Evolutionary conservation across 805 yeast genomes (phyloP).

Genomic region (Saturnispora silvae): DNA sequence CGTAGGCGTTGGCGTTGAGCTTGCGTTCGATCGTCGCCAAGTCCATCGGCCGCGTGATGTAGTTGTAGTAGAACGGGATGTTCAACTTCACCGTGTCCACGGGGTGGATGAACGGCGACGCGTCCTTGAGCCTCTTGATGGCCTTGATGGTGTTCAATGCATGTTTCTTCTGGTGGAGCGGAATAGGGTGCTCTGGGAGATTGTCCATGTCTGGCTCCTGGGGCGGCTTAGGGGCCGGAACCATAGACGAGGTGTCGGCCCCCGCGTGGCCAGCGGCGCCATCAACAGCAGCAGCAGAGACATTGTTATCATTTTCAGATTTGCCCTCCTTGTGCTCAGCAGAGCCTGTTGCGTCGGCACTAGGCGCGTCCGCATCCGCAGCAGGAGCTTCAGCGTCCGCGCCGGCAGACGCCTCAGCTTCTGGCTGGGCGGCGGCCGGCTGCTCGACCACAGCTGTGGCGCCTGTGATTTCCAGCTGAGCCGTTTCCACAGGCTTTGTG

Average conservation of each 20-base stretch:
- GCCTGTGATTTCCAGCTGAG: background rate
- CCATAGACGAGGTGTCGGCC: constrained; percentile 21
- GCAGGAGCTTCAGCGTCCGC: background rate
- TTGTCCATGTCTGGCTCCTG: constrained; percentile 64
- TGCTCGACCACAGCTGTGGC: too few relatives aligned
- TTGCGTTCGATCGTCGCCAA: constrained; percentile 82
- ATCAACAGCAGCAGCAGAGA: background rate
- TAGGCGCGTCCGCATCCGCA: background rate
- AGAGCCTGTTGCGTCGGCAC: background rate
- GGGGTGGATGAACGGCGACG: constrained; percentile 79
- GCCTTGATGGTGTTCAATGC: constrained; percentile 73
- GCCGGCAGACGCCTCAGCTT: background rate
- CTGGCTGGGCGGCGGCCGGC: background rate
- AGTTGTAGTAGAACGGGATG: constrained; percentile 83
- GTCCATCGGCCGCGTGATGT: constrained; percentile 85
- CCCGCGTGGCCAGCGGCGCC: background rate
- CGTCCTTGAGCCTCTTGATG: constrained; percentile 83
- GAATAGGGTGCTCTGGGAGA: constrained; percentile 57
- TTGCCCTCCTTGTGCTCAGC: background rate
- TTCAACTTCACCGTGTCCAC: constrained; percentile 84
- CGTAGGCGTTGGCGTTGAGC: constrained; percentile 59
- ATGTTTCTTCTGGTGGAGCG: constrained; percentile 75
- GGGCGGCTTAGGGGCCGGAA: constrained; percentile 70
- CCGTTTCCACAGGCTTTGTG: background rate
- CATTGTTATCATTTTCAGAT: background rate